Conservation (phyloP, 352 stramenopile genomes). For the Phytophthora pseudosyringae region DNA sequence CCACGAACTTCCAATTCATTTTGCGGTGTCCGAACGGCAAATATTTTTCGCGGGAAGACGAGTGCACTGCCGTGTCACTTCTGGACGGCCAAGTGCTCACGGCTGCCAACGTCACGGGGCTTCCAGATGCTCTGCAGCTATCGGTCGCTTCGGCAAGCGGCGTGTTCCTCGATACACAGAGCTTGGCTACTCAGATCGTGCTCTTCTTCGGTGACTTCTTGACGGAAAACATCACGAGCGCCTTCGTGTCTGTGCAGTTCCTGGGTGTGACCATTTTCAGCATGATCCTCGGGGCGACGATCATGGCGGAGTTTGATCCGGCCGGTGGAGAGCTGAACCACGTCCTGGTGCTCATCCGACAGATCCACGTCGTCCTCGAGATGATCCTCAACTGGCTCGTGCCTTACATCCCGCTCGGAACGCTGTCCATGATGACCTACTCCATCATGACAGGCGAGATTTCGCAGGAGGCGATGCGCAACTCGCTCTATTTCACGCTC, state of each 20-base stretch:
- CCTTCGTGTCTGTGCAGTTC: constrained; percentile 55
- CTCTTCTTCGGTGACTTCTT: constrained; percentile 62
- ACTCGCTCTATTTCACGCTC: constrained; percentile 49
- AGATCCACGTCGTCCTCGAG: constrained; percentile 65
- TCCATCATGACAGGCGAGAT: constrained; percentile 58
- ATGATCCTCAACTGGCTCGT: constrained; percentile 79
- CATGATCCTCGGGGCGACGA: constrained; percentile 55
- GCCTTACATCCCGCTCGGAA: constrained; percentile 54
- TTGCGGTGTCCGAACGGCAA: constrained; percentile 63
- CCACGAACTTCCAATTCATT: constrained; percentile 41
- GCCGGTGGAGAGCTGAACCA: constrained; percentile 51
- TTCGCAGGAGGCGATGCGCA: constrained; percentile 36
- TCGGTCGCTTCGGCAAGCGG: constrained; percentile 39
- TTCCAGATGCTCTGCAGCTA: constrained; percentile 29
- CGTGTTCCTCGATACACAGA: constrained; percentile 39
- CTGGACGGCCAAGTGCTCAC: constrained; percentile 45
- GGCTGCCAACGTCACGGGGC: constrained; percentile 56
- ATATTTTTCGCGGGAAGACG: constrained; percentile 41
- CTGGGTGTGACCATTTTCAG: constrained; percentile 62
- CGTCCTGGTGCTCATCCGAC: constrained; percentile 60
- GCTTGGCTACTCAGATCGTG: constrained; percentile 53
- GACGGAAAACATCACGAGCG: constrained; percentile 62
- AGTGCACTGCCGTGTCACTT: constrained; percentile 30
- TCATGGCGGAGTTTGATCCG: constrained; percentile 58
- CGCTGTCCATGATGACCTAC: constrained; percentile 57